A percentile compares a stretch with the other conserved stretches of the same genome.
phyloP scores from a whole-genome alignment of 306 rosid species.

The Begonia masoniana region DNA sequence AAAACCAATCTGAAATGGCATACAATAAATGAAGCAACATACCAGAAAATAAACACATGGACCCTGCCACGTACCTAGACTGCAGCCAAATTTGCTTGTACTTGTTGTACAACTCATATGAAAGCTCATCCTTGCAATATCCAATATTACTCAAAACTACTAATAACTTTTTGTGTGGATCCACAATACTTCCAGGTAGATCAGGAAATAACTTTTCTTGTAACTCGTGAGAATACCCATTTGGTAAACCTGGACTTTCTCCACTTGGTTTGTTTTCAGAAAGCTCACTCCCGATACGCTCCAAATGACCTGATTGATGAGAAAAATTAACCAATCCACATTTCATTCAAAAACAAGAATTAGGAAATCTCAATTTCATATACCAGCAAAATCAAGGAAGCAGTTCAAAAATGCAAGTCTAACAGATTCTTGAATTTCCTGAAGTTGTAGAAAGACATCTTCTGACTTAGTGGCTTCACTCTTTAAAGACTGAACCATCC shows the following conservation, averaged over 20 bases:
- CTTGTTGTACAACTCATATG: conserved; percentile 66
- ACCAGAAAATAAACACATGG: too few relatives aligned
- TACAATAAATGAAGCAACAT: too few relatives aligned
- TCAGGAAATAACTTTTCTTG: conserved; percentile 37
- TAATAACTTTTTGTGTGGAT: conserved; percentile 73
- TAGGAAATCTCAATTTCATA: conserved; percentile 11
- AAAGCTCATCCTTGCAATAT: conserved; percentile 92
- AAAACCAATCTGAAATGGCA: background rate
- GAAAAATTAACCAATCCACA: conserved; percentile 1
- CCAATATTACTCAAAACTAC: conserved; percentile 88
- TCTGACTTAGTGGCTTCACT: conserved; percentile 86
- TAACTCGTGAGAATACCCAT: conserved; percentile 58
- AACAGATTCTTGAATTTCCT: conserved; percentile 91
- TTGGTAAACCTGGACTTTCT: conserved; percentile 44
- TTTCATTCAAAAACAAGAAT: conserved; percentile 4
- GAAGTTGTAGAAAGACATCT: conserved; percentile 68
- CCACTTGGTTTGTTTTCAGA: conserved; percentile 37
- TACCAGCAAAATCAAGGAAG: conserved; percentile 97
- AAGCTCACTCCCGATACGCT: conserved; percentile 65
- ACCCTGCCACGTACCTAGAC: conserved; percentile 41
- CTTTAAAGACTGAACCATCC: conserved; percentile 69
- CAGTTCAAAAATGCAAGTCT: conserved; percentile 91
- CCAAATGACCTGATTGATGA: conserved; percentile 54
- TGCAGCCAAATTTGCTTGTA: conserved; percentile 77
- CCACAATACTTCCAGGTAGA: conserved; percentile 40